Evolutionary conservation across 2,329 filamentous ascomycete genomes (phyloP).

Genomic region (Cladosporium sphaerospermum): DNA sequence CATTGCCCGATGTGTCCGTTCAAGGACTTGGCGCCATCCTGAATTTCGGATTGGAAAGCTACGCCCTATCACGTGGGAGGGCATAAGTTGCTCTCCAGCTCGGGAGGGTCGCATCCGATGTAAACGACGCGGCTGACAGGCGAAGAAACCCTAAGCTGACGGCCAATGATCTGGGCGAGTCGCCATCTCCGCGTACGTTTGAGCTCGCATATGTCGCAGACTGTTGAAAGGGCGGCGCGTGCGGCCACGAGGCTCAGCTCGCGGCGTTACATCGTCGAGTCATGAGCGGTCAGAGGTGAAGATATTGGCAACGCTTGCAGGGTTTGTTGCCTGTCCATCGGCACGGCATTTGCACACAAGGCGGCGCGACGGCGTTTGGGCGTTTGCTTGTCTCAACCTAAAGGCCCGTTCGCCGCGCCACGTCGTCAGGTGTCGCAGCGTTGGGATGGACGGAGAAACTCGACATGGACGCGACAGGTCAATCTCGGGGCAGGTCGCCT

Average conservation of each 20-base stretch:
- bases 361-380: conserved; percentile 5
- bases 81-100: too few species aligned
- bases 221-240: too few species aligned
- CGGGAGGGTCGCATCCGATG: too few species aligned
- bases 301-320: background rate
- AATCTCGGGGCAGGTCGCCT: background rate
- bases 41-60: background rate
- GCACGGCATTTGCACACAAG: conserved; percentile 5
- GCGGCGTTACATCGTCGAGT: background rate
- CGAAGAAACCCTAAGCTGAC: background rate
- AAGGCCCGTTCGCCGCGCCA: background rate
- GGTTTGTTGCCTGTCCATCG: background rate
- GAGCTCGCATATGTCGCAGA: too few species aligned
- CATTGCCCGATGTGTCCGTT: conserved; percentile 5
- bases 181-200: too few species aligned
- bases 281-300: background rate
- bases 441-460: background rate
- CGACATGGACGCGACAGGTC: background rate
- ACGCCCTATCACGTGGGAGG: too few species aligned
- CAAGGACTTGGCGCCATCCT: background rate
- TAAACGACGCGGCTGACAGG: too few species aligned
- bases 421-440: background rate
- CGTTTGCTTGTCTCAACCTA: conserved; percentile 2
- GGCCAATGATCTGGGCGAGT: background rate
- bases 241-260: too few species aligned